Base-by-base conservation (phyloP, 306 rosid species). In the Corylus americana region DNA sequence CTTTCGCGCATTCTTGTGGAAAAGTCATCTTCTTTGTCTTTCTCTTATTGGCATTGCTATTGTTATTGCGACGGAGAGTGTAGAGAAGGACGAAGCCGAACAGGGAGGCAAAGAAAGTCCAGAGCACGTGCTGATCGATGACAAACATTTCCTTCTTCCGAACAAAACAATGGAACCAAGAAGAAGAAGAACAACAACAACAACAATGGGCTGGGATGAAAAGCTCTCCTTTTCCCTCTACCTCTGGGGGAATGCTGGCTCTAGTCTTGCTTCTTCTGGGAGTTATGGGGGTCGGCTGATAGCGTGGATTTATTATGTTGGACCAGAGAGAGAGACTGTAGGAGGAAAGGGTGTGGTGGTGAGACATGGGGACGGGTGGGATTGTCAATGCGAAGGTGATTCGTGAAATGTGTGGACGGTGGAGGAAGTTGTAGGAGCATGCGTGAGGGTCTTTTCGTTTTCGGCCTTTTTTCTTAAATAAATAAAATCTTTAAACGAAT, bases 31-130 rank as follows among this genome's bases (percentile, higher is more conserved):
- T 54, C 29, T 27, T 63, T 44, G 12, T 12, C 64, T 62, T 54
- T 55, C 14, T 70, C 29, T 54, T 69, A 47, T 7, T 72, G 14
- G 74, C 74, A 63, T 71, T 22, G 11, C 14, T 18, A 53, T 11
- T n/a, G 49, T 74, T 80, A 10, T 64, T 71, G 50, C 42, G 76
- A 18, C 83, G 83, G 44, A 81, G 67, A 35, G 78, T 18, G 29
- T 55, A 75, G 47, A 81, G 83, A 74, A 49, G 64, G 16, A 85
- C 18, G 16, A 85, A 81, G 6, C 83, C 82, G 17, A 74, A 27
- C 2, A 85, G 54, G 5, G 83, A 81, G 49, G 81, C 80, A 14
- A 70, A 55, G 83, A 85, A 74, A 6, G 78, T 80, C 78, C 78
- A 74, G 51, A 78, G 47, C 22, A 85, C 59, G 67, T 70, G 72